Percentiles rank a stretch among this genome's conserved stretches.
phyloP scores from a whole-genome alignment of 106 monocot species.

The Apostasia shenzhenica region DNA sequence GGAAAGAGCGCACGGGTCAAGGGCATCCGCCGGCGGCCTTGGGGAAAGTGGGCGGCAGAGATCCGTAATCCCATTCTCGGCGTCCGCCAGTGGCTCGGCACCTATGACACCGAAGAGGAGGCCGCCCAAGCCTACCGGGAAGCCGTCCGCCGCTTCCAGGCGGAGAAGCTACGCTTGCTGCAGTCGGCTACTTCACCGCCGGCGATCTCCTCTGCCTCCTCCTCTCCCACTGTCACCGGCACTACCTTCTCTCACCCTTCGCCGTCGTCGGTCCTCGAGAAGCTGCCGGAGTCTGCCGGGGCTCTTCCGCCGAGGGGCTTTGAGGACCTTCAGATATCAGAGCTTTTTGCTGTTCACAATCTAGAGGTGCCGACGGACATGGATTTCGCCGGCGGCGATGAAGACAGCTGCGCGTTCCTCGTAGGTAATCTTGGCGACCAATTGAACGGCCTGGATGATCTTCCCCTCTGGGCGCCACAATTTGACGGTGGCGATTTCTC shows the following conservation, averaged over 20 bases:
- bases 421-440: conserved; percentile 20
- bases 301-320: not conserved
- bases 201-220: not conserved
- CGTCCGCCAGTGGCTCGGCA: conserved; percentile 30
- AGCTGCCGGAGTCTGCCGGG: not conserved
- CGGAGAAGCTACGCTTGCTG: conserved; percentile 7
- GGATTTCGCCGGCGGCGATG: not conserved
- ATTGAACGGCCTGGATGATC: conserved; percentile 16
- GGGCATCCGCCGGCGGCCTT: conserved; percentile 26
- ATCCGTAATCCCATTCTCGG: conserved; percentile 43
- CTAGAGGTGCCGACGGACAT: not conserved
- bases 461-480: conserved; percentile 12
- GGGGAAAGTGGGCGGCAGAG: conserved; percentile 67
- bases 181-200: not conserved
- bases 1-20: conserved; percentile 5
- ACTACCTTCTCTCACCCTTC: conserved; percentile 6
- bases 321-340: not conserved
- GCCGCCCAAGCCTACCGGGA: conserved; percentile 24
- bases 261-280: conserved; percentile 15
- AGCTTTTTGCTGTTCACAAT: conserved; percentile 9
- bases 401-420: conserved; percentile 3
- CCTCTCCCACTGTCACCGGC: not conserved
- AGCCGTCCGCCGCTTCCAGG: conserved; percentile 5
- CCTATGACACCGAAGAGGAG: conserved; percentile 22
- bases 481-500: conserved; percentile 19